Conservation (phyloP, 345 rosid genomes). For the Eucalyptus regnans region DNA sequence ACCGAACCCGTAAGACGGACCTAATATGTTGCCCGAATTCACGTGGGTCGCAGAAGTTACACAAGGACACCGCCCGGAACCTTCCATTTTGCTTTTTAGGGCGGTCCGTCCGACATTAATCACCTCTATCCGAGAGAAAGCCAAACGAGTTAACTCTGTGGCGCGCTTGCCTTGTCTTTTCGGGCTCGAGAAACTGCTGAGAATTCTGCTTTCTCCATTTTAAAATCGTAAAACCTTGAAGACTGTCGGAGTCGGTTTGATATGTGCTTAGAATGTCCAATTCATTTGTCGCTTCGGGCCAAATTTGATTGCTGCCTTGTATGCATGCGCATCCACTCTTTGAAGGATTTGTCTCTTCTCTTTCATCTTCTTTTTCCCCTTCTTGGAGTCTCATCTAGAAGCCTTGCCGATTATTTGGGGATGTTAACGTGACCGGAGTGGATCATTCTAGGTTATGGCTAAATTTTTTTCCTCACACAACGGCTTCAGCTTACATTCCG, state of each 20-base stretch:
- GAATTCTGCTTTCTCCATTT: not conserved
- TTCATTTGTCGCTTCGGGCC: not conserved
- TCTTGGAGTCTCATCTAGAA: not conserved
- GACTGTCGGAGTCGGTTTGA: not conserved
- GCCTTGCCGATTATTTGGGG: not conserved
- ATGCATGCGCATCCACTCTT: not conserved
- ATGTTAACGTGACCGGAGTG: not conserved
- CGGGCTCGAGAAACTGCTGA: not conserved
- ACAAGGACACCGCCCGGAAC: not conserved
- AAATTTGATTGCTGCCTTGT: not conserved
- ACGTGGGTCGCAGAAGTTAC: not conserved
- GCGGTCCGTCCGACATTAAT: accelerated
- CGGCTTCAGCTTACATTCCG: not conserved
- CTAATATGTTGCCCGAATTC: not conserved
- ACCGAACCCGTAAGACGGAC: accelerated
- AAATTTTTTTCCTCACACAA: accelerated
- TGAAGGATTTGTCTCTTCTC: not conserved
- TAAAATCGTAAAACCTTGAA: accelerated
- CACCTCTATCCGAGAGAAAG: not conserved
- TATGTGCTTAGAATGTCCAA: not conserved
- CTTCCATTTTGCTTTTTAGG: not conserved
- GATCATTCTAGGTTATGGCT: not conserved
- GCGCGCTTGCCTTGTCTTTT: not conserved
- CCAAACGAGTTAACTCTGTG: accelerated
- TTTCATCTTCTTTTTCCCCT: not conserved